Percentiles rank a stretch among this genome's conserved stretches.
phyloP scores from a whole-genome alignment of 331 rosid genomes.

The Ulmus americana region DNA sequence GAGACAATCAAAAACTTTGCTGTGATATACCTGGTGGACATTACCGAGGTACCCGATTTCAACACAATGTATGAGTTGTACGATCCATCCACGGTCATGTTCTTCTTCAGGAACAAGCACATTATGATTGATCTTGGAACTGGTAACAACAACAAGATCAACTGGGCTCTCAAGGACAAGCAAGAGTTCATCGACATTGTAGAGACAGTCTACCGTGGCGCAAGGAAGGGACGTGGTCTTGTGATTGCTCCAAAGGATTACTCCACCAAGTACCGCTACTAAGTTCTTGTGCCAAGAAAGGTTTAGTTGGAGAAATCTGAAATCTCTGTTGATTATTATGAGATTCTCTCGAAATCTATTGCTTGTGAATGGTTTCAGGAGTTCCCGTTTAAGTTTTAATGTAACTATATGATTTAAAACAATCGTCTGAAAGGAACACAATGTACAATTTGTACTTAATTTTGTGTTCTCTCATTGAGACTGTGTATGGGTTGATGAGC shows the following conservation, averaged over 20 bases:
- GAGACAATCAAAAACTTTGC: slow-evolving; percentile 81
- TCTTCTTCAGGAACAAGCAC: slow-evolving; percentile 95
- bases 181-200: slow-evolving; percentile 88
- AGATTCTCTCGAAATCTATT: not conserved
- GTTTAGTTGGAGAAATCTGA: not conserved
- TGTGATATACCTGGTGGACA: slow-evolving; percentile 83
- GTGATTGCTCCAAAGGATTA: slow-evolving; percentile 94
- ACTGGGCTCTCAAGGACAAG: slow-evolving; percentile 95
- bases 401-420: not conserved
- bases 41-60: slow-evolving; percentile 90
- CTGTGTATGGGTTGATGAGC: not conserved
- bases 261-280: slow-evolving; percentile 93
- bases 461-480: not conserved
- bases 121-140: slow-evolving; percentile 99
- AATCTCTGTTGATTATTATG: not conserved
- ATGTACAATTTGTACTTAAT: not conserved
- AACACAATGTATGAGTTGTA: slow-evolving; percentile 92
- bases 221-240: slow-evolving; percentile 86
- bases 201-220: slow-evolving; percentile 82
- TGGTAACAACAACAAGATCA: slow-evolving; percentile 93
- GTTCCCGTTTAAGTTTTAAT: not conserved
- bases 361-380: not conserved
- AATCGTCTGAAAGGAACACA: not conserved
- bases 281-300: not conserved
- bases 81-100: slow-evolving; percentile 85